A percentile compares a stretch with the other conserved stretches of the same genome.
Evolutionary conservation across 768 basidiomycete species (phyloP).

Genomic region (Pleurotus salmoneostramineus): DNA sequence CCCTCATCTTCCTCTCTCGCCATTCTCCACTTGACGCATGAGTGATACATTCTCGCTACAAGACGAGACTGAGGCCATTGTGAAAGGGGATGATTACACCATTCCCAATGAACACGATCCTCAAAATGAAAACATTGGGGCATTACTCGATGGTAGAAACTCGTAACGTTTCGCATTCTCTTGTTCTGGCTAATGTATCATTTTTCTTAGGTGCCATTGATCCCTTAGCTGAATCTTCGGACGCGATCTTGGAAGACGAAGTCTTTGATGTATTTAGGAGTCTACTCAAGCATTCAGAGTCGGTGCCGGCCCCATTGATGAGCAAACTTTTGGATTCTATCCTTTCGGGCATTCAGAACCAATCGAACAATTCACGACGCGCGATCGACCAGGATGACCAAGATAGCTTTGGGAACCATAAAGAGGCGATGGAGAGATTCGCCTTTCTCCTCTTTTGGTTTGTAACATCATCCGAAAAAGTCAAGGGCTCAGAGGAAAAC

Average conservation of each 20-base stretch:
- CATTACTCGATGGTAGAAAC: no score
- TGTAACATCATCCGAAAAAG: constrained; percentile 74
- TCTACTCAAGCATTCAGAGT: constrained; percentile 71
- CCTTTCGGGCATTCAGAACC: constrained; percentile 65
- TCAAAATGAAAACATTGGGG: no score
- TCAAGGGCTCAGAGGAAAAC: constrained; percentile 48
- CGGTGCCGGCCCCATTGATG: constrained; percentile 63
- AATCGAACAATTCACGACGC: constrained; percentile 64
- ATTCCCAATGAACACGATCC: no score
- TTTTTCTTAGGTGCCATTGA: constrained; percentile 65
- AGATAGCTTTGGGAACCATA: constrained; percentile 58
- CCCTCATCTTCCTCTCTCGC: no score
- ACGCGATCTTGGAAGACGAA: constrained; percentile 60
- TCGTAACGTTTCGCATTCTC: no score
- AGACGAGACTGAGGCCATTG: no score
- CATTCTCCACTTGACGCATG: no score
- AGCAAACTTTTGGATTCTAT: constrained; percentile 87
- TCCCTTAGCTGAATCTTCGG: constrained; percentile 71
- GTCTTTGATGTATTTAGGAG: constrained; percentile 82
- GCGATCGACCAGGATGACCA: constrained; percentile 69
- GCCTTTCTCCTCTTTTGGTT: constrained; percentile 94
- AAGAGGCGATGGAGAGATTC: constrained; percentile 81
- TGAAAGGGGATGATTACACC: no score
- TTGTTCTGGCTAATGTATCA: constrained; percentile 1
- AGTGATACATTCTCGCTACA: no score